Percentiles rank a stretch among this genome's conserved stretches.
Evolutionary conservation across 352 stramenopile genomes (phyloP).

Genomic region (Phytophthora cactorum): DNA sequence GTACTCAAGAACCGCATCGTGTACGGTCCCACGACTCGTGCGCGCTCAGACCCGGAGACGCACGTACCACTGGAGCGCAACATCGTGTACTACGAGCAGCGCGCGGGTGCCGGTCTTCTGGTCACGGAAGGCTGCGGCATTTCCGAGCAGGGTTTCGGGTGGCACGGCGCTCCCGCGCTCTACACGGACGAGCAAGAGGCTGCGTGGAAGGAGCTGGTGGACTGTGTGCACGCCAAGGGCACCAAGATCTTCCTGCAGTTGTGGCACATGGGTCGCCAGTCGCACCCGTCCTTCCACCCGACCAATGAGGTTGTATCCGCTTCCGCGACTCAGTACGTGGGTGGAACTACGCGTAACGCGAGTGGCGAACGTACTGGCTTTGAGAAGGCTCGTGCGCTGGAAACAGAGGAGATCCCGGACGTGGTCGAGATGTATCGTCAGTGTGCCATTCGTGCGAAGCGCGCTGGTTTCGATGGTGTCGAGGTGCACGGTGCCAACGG

Average conservation of each 20-base stretch:
- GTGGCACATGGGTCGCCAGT: conserved; percentile 23
- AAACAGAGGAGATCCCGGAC: conserved; percentile 13
- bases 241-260: conserved; percentile 27
- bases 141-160: conserved; percentile 19
- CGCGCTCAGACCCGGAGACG: conserved; percentile 11
- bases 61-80: conserved; percentile 15
- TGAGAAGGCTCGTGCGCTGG: conserved; percentile 13
- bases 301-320: conserved; percentile 16
- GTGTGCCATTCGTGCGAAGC: conserved; percentile 10
- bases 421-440: conserved; percentile 21
- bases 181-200: conserved; percentile 24
- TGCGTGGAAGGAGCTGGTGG: conserved; percentile 13
- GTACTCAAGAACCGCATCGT: conserved; percentile 25
- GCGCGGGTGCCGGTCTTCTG: conserved; percentile 13
- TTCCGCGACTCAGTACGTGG: conserved; percentile 10
- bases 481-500: conserved; percentile 18
- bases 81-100: conserved; percentile 24
- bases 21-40: conserved; percentile 22
- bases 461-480: conserved; percentile 14
- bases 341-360: conserved; percentile 8
- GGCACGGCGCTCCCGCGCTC: conserved; percentile 6
- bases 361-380: conserved; percentile 9
- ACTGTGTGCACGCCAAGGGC: conserved; percentile 14
- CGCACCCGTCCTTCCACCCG: conserved; percentile 15
- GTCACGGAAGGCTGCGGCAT: conserved; percentile 24